phyloP scores from a whole-genome alignment of 441 rosid species.

The Flueggea neowawraea region DNA sequence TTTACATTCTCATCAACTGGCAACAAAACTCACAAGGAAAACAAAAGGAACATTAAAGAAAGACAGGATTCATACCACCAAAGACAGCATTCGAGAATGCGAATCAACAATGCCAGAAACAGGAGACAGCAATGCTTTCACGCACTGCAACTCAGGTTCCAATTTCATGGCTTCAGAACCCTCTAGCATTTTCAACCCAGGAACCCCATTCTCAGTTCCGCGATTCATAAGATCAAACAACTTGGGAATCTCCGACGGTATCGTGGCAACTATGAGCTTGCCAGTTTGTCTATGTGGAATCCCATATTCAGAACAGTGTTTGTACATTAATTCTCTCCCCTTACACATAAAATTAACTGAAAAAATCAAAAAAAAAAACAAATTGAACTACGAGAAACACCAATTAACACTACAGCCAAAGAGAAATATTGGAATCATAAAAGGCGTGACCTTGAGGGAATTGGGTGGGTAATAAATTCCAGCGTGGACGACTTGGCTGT shows the following conservation, averaged over 20 bases:
- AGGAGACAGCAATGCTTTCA: slow-evolving; percentile 76
- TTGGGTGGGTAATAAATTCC: slow-evolving; percentile 83
- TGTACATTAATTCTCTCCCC: slow-evolving; percentile 81
- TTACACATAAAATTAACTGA: slow-evolving; percentile 62
- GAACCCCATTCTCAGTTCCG: slow-evolving; percentile 60
- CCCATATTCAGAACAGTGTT: slow-evolving; percentile 50
- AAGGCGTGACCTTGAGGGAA: slow-evolving; percentile 59
- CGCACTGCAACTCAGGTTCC: slow-evolving; percentile 79
- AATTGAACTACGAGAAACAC: too few species aligned
- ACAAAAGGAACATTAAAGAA: background rate
- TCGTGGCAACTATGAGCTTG: slow-evolving; percentile 81
- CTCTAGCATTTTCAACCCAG: slow-evolving; percentile 58
- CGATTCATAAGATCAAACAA: slow-evolving; percentile 46
- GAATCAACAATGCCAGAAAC: slow-evolving; percentile 79
- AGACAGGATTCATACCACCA: slow-evolving; percentile 46
- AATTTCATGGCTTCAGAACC: slow-evolving; percentile 67
- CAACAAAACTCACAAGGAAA: slow-evolving; percentile 17
- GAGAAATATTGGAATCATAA: background rate
- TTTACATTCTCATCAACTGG: slow-evolving; percentile 22
- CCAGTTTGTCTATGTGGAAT: slow-evolving; percentile 73
- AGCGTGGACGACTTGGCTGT: slow-evolving; percentile 91
- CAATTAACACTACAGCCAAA: too few species aligned
- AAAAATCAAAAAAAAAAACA: slow-evolving; percentile 5
- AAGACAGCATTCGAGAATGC: slow-evolving; percentile 78
- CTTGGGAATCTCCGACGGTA: slow-evolving; percentile 55